Conservation (phyloP, 768 basidiomycete genomes). For the Rhizopogon vinicolor region DNA sequence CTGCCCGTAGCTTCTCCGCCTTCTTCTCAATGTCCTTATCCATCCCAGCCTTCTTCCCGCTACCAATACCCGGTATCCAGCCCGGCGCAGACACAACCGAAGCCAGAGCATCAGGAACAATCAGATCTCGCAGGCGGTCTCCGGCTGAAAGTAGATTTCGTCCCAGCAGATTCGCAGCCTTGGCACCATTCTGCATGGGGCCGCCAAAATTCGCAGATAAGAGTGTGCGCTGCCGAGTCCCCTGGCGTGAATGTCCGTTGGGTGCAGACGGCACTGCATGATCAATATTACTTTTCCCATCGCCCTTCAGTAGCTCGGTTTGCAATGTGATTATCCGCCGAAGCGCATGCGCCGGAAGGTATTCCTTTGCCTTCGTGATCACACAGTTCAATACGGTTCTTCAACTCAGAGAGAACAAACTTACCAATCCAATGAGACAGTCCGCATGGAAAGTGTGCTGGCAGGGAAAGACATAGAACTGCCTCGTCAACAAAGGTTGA, state of each 20-base stretch:
- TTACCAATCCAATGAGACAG: constrained; percentile 89
- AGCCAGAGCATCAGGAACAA: constrained; percentile 91
- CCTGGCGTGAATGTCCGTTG: constrained; percentile 34
- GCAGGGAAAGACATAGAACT: constrained; percentile 99
- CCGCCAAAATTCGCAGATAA: constrained; percentile 70
- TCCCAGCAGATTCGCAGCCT: constrained; percentile 64
- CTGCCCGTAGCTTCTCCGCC: constrained; percentile 68
- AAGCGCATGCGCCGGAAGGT: constrained; percentile 74
- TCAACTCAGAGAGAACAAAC: constrained; percentile 24
- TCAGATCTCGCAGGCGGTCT: constrained; percentile 85
- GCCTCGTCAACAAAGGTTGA: constrained; percentile 71
- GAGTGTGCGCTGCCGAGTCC: constrained; percentile 55
- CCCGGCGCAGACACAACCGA: constrained; percentile 72
- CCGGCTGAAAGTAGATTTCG: constrained; percentile 84
- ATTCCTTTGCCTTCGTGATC: constrained; percentile 77
- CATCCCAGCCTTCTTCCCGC: constrained; percentile 40
- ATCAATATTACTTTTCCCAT: constrained; percentile 26
- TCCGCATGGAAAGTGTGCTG: constrained; percentile 98
- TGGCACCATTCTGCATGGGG: constrained; percentile 58
- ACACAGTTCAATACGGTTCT: constrained; percentile 7
- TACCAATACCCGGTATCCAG: constrained; percentile 70
- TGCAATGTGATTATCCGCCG: constrained; percentile 86
- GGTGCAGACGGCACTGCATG: constrained; percentile 27
- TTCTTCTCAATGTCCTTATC: constrained; percentile 52
- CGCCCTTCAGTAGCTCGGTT: constrained; percentile 69